Evolutionary conservation across 495 filamentous ascomycete genomes (phyloP), one percentile per base, ranked within the genome.

Genomic region (Talaromyces proteolyticus): DNA sequence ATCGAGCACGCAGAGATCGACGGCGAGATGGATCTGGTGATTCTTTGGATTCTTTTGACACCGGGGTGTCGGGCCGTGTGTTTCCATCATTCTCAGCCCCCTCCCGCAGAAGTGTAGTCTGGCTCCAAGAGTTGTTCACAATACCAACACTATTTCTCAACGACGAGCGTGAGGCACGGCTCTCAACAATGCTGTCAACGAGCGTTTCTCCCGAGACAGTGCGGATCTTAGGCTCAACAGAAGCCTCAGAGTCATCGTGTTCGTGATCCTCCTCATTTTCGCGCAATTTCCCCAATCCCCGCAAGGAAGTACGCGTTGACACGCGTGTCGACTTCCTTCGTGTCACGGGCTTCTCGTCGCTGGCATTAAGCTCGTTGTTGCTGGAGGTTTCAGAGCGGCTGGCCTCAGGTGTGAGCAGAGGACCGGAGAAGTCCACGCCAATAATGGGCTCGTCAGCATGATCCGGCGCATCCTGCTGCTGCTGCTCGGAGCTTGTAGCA

Each of bases 311-410:
- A 67, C 71, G 71, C 60, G 58, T 61, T 44, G n/a, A n/a, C n/a
- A 63, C 61, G 55, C 69, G 67, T 65, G 71, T 68, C 60, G 71
- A 73, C 37, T 63, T 63, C 25, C 65, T 65, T 45, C 67, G 67
- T 40, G 58, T 24, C 10, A 58, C 55, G 20, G 64, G 56, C 53
- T 69, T 72, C 51, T 75, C 71, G 18, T 74, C 70, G 16, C 55
- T 53, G 19, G 58, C 67, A 60, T 65, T 66, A 63, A 69, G 65
- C 56, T 72, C 71, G 58, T 69, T 69, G 55, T 73, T 75, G 60
- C 71, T 75, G 3, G 71, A 75, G 1, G 71, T 75, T 50, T 75
- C 71, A n/a, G 71, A 75, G 49, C 71, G 69, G 51, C 71, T 73
- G 38, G 69, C 67, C 47, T 75, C 71, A 29, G 71, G 71, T 3